These are phyloP conservation scores for Sextonia rubra DNA, from an alignment of 164 flowering plant genomes.

Conservation along the genomic window DNA sequence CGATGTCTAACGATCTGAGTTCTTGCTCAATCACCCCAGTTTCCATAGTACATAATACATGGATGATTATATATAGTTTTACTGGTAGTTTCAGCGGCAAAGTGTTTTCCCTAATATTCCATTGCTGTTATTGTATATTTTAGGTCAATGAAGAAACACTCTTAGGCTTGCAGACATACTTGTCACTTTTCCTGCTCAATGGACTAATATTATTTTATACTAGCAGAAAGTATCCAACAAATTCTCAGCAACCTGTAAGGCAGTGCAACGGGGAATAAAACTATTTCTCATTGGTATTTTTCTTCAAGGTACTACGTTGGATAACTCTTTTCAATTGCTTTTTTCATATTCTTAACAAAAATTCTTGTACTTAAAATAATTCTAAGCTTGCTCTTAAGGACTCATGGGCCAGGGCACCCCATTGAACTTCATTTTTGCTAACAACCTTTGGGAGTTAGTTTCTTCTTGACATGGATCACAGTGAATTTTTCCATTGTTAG, in stretches of 20 bases:
- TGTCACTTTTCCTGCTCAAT: neutral
- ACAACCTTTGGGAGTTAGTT: neutral
- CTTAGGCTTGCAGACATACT: neutral
- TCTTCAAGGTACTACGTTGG: conserved; percentile 53
- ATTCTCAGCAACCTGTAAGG: conserved; percentile 49
- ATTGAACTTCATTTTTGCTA: too few species aligned
- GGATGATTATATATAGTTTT: too few species aligned
- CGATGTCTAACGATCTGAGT: too few species aligned
- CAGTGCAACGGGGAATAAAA: conserved; percentile 34
- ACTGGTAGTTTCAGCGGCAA: too few species aligned
- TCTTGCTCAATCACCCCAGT: too few species aligned
- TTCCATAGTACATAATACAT: too few species aligned
- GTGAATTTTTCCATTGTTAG: neutral
- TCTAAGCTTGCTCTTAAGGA: neutral
- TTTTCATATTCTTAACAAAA: neutral
- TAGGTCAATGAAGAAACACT: neutral
- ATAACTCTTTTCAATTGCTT: neutral
- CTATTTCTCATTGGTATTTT: conserved; percentile 60
- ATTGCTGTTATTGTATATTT: neutral
- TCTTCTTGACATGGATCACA: neutral
- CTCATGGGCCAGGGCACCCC: neutral
- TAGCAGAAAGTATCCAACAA: conserved; percentile 49
- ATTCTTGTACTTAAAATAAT: neutral
- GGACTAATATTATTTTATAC: neutral
- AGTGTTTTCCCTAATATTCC: neutral